These are phyloP conservation scores for Torrubiella hemipterigena DNA, from an alignment of 2,329 filamentous ascomycete species.

Conservation along the genomic window DNA sequence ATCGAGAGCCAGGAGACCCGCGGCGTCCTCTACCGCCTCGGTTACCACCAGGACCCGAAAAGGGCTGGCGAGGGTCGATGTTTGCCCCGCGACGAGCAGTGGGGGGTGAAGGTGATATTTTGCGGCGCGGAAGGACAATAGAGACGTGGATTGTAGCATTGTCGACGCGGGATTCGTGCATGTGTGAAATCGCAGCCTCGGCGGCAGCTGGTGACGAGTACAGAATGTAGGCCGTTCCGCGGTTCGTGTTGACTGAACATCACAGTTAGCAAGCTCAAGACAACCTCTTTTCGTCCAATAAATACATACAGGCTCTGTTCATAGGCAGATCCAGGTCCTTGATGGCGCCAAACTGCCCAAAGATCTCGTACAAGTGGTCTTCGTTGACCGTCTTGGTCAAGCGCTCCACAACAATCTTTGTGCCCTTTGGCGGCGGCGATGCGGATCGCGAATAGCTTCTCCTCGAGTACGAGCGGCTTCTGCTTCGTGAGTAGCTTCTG, in stretches of 20 bases:
- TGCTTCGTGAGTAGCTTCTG: slow-evolving; percentile 10
- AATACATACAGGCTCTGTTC: slow-evolving; percentile 65
- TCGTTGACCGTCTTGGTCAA: slow-evolving; percentile 92
- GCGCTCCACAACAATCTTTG: slow-evolving; percentile 86
- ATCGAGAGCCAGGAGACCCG: slow-evolving; percentile 23
- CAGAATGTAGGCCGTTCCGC: slow-evolving; percentile 86
- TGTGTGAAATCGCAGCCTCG: slow-evolving; percentile 81
- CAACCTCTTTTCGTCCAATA: not conserved
- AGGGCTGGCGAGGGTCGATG: slow-evolving; percentile 35
- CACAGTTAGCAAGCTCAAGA: not conserved
- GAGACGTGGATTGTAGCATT: slow-evolving; percentile 74
- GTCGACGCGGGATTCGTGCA: slow-evolving; percentile 96
- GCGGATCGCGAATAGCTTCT: slow-evolving; percentile 21
- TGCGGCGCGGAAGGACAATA: slow-evolving; percentile 73
- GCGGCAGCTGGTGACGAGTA: slow-evolving; percentile 68
- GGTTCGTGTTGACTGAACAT: slow-evolving; percentile 65
- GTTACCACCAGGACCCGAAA: slow-evolving; percentile 18
- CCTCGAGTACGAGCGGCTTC: slow-evolving; percentile 11
- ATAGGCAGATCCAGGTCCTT: slow-evolving; percentile 81
- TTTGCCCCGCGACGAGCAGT: slow-evolving; percentile 51
- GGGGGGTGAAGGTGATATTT: slow-evolving; percentile 71
- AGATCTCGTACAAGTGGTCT: slow-evolving; percentile 81
- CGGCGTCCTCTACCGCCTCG: slow-evolving; percentile 23
- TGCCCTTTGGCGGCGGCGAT: slow-evolving; percentile 30
- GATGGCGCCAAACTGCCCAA: slow-evolving; percentile 77